Conservation (phyloP, 202 grass and related monocot genomes). For the Panicum virgatum region DNA sequence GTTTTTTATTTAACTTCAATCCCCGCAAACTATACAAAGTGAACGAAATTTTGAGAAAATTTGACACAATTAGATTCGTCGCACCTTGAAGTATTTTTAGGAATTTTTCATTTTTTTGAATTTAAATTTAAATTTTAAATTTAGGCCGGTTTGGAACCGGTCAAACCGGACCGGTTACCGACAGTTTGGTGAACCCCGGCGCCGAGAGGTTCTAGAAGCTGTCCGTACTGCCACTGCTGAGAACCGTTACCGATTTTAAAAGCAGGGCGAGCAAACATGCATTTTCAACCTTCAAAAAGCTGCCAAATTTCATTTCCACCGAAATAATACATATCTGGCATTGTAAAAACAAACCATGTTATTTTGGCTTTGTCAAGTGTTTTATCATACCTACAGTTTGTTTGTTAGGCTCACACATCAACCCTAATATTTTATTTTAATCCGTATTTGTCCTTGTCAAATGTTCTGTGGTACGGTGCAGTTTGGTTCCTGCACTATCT, state of each 20-base stretch:
- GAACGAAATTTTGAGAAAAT: too few species aligned
- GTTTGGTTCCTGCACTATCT: neutral
- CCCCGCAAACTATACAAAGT: too few species aligned
- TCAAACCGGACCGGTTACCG: too few species aligned
- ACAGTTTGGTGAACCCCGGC: too few species aligned
- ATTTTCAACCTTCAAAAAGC: neutral
- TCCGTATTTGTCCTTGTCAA: neutral
- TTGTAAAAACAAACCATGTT: too few species aligned
- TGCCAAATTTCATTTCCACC: neutral
- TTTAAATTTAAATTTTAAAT: too few species aligned
- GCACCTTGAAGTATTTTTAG: too few species aligned
- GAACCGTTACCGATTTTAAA: neutral
- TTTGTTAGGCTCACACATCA: too few species aligned
- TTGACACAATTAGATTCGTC: too few species aligned
- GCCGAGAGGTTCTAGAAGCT: conserved; percentile 3
- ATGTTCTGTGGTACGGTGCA: neutral
- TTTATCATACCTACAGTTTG: neutral
- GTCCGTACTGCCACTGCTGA: neutral
- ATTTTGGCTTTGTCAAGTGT: neutral
- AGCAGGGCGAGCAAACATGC: neutral
- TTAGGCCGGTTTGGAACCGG: too few species aligned
- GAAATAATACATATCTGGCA: neutral
- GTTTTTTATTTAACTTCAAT: too few species aligned
- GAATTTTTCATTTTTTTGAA: too few species aligned
- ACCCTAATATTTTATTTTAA: neutral